Evolutionary conservation across 2,329 filamentous ascomycete genomes (phyloP).

Genomic region (Moelleriella libera): DNA sequence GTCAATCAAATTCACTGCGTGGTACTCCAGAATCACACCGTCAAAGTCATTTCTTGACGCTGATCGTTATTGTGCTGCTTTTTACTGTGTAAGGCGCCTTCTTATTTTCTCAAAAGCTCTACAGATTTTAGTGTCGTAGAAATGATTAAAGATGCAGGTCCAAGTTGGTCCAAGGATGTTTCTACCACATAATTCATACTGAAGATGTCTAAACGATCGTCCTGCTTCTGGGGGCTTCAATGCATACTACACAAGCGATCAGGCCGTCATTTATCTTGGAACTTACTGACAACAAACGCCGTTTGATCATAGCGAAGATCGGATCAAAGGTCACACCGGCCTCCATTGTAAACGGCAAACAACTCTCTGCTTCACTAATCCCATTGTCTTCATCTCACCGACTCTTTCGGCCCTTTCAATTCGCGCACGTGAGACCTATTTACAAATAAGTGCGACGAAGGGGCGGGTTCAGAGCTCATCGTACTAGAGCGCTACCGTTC

Average conservation of each 20-base stretch:
- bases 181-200: background rate
- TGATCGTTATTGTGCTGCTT: background rate
- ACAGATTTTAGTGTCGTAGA: background rate
- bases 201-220: background rate
- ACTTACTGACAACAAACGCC: background rate
- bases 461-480: background rate
- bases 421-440: background rate
- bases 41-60: background rate
- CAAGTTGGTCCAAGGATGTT: background rate
- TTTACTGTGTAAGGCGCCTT: background rate
- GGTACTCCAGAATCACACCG: background rate
- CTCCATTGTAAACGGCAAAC: background rate
- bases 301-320: background rate
- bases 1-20: background rate
- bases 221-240: background rate
- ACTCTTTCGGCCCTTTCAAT: background rate
- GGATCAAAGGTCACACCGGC: background rate
- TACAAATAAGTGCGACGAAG: background rate
- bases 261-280: background rate
- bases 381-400: background rate
- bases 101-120: background rate
- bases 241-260: background rate
- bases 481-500: background rate
- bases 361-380: background rate
- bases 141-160: background rate